Conservation (phyloP, 805 yeast species). For the Scheffersomyces ergatensis region DNA sequence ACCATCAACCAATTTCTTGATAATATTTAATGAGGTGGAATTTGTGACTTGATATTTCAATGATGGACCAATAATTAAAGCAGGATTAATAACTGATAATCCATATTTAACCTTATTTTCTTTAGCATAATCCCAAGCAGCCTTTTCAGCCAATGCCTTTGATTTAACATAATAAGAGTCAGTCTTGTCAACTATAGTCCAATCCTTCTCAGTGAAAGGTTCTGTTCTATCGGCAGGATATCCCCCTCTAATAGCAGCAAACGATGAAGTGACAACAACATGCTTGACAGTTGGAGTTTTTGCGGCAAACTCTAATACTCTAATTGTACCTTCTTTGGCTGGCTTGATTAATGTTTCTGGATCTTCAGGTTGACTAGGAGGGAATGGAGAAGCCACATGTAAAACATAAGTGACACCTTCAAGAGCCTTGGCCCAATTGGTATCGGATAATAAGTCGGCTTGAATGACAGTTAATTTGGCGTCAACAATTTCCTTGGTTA, state of each 20-base stretch:
- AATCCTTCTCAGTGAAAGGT: slow-evolving; percentile 2
- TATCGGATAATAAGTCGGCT: slow-evolving; percentile 7
- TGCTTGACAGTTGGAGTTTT: slow-evolving; percentile 19
- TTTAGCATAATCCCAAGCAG: slow-evolving; percentile 9
- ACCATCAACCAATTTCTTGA: neutral
- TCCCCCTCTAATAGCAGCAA: slow-evolving; percentile 37
- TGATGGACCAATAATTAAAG: slow-evolving; percentile 5
- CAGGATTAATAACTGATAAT: slow-evolving; percentile 3
- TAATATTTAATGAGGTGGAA: neutral
- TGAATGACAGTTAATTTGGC: neutral
- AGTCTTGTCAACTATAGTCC: neutral
- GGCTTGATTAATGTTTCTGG: slow-evolving; percentile 17
- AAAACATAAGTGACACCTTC: slow-evolving; percentile 16
- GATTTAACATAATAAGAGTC: slow-evolving; percentile 5
- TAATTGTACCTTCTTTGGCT: slow-evolving; percentile 17
- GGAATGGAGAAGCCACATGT: slow-evolving; percentile 23
- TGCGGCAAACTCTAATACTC: slow-evolving; percentile 14
- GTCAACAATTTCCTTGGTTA: slow-evolving; percentile 1
- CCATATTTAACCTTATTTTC: slow-evolving; percentile 1
- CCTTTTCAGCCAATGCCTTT: slow-evolving; percentile 17
- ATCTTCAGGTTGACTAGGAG: slow-evolving; percentile 12
- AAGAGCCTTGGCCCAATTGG: slow-evolving; percentile 18
- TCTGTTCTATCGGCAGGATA: neutral
- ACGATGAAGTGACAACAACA: slow-evolving; percentile 44
- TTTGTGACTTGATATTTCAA: neutral